Base-by-base conservation (phyloP, 306 rosid species). In the Lathyrus oleraceus region DNA sequence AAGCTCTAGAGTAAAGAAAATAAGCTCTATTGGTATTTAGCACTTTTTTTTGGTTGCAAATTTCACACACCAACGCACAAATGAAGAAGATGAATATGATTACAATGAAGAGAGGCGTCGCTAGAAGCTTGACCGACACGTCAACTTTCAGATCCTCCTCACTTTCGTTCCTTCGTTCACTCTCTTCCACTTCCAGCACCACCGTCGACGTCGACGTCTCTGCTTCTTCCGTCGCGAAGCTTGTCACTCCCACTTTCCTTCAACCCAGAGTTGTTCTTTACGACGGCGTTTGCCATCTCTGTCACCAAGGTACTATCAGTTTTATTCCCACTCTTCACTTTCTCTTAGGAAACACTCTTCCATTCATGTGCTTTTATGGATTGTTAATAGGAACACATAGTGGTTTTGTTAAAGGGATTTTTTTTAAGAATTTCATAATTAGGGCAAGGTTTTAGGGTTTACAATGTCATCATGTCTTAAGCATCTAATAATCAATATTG, bases 211-310 rank as follows among this genome's bases (percentile, higher is more conserved):
- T 7, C 12, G 56, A 6, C 49, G 56, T 65, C 2, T 72, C 76
- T 43, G n/a, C 59, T 69, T 10, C 77, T 20, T 63, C 75, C 28
- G 59, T 4, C 7, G 70, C 13, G 15, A 76, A 52, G 42, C 25
- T 47, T 45, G 19, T 8, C 20, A 8, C 3, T 15, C 89, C 89
- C 23, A 47, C 69, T 57, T 71, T 88, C 51, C 97, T 91, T 73
- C 87, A 83, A 76, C 90, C 97, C 3, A 74, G 92, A 19, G 92
- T 91, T 12, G 87, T 91, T 19, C 67, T 91, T 45, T 91, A 83
- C 76, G 90, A 91, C 70, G 90, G 92, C 45, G 84, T 85, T 73
- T 91, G 92, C 61, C n/a, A n/a, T n/a, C n/a, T n/a, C n/a, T n/a
- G n/a, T n/a, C n/a, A n/a, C n/a, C n/a, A n/a, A n/a, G n/a, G 96